Evolutionary conservation across 1,284 basidiomycete genomes (phyloP).

Genomic region (Hemileccinum hortonii): DNA sequence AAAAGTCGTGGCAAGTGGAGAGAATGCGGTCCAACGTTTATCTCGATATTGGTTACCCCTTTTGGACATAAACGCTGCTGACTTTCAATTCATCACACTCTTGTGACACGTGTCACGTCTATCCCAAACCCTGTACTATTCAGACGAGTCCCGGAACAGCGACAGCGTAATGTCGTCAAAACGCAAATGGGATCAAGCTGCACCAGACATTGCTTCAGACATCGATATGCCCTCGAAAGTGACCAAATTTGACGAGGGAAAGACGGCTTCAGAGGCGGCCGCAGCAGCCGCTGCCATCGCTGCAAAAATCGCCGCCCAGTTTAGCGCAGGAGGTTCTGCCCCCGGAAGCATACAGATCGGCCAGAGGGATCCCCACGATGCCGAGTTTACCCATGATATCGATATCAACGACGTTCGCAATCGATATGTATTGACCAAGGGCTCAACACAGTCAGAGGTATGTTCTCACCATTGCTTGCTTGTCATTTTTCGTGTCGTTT

Average conservation of each 20-base stretch:
- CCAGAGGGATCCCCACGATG: conserved; percentile 71
- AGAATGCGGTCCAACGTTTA: neutral
- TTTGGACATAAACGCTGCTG: conserved; percentile 19
- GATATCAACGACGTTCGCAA: conserved; percentile 98
- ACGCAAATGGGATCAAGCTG: conserved; percentile 72
- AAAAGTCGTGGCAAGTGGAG: neutral
- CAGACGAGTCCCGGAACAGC: neutral
- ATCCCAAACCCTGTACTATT: neutral
- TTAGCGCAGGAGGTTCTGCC: conserved; percentile 47
- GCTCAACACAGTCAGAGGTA: conserved; percentile 88
- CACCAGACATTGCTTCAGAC: conserved; percentile 37
- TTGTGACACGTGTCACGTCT: conserved; percentile 22
- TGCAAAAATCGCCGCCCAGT: conserved; percentile 88
- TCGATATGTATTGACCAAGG: conserved; percentile 93
- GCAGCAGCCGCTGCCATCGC: conserved; percentile 85
- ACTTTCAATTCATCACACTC: conserved; percentile 24
- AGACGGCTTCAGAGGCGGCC: conserved; percentile 71
- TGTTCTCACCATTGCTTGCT: conserved; percentile 29
- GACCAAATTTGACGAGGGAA: conserved; percentile 55
- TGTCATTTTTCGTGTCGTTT: neutral
- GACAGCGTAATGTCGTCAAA: conserved; percentile 55
- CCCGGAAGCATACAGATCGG: conserved; percentile 46
- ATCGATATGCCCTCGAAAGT: conserved; percentile 45
- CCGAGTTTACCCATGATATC: conserved; percentile 86
- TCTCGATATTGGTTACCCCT: neutral